Conservation (phyloP, 2,329 filamentous ascomycete genomes). For the Colletotrichum euphorbiae region DNA sequence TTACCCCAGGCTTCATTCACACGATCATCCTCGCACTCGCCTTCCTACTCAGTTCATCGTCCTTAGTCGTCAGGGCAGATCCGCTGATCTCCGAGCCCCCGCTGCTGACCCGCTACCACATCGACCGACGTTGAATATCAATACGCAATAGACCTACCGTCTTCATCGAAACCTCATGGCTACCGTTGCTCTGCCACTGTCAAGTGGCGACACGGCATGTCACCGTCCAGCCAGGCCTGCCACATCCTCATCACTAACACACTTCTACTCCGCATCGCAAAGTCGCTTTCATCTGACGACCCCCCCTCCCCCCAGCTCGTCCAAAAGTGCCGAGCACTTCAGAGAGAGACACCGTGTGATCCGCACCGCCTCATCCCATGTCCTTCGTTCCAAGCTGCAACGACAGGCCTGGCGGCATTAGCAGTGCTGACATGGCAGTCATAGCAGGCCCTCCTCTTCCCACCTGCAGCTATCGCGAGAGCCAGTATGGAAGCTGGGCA, state of each 20-base stretch:
- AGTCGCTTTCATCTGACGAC: constrained; percentile 16
- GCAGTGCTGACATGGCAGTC: constrained; percentile 22
- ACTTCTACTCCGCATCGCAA: constrained; percentile 13
- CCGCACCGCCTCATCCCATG: constrained; percentile 21
- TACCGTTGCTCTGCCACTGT: background rate
- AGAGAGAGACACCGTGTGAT: constrained; percentile 5
- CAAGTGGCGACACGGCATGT: constrained; percentile 29
- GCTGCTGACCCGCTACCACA: constrained; percentile 14
- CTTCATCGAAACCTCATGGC: background rate
- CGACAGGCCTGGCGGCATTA: background rate
- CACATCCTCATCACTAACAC: constrained; percentile 11
- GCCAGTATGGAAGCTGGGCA: constrained; percentile 1
- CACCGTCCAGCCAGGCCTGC: constrained; percentile 11
- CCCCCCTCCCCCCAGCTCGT: background rate
- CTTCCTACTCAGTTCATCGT: background rate
- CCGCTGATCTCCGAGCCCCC: constrained; percentile 35
- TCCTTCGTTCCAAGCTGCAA: constrained; percentile 6
- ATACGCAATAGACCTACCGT: constrained; percentile 3
- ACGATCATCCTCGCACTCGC: constrained; percentile 8
- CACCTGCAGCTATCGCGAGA: background rate
- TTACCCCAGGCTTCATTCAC: background rate
- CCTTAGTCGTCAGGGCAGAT: constrained; percentile 24
- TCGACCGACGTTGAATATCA: background rate
- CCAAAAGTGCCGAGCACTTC: constrained; percentile 25
- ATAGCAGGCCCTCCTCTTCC: constrained; percentile 2